A percentile compares a stretch with the other conserved stretches of the same genome.
phyloP scores from a whole-genome alignment of 2,329 filamentous ascomycete species.

The Cryphonectria parasitica region DNA sequence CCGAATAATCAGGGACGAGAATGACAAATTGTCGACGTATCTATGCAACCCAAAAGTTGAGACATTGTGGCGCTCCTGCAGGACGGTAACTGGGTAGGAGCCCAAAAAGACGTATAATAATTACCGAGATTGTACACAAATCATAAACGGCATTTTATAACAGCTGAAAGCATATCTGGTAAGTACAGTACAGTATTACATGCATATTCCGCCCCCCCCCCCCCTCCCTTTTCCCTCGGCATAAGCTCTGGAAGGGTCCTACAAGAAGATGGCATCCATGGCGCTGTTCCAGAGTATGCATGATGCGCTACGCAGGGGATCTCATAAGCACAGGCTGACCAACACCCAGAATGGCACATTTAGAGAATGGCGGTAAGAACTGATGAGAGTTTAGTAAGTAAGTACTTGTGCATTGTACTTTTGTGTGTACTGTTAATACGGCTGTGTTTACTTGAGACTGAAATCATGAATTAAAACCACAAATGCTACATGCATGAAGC shows the following conservation, averaged over 20 bases:
- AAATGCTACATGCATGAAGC: neutral
- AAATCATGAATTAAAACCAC: neutral
- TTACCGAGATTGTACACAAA: neutral
- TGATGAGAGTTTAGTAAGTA: neutral
- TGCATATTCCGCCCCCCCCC: neutral
- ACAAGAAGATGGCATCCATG: neutral
- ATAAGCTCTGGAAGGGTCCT: neutral
- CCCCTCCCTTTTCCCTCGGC: neutral
- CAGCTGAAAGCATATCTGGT: neutral
- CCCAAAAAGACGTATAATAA: neutral
- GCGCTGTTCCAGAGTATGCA: neutral
- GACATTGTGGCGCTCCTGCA: neutral
- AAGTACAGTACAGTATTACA: neutral
- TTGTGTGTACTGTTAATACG: neutral
- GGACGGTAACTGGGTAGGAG: neutral
- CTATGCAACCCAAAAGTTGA: neutral
- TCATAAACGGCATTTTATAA: neutral
- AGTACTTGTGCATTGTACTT: neutral
- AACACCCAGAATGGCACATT: neutral
- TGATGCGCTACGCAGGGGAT: neutral
- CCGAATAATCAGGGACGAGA: neutral
- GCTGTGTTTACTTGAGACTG: neutral
- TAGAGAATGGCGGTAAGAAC: neutral
- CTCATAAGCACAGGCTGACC: neutral
- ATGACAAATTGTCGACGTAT: neutral